Conservation (phyloP, 2,329 filamentous ascomycete genomes). For the Botrytis pseudocinerea region DNA sequence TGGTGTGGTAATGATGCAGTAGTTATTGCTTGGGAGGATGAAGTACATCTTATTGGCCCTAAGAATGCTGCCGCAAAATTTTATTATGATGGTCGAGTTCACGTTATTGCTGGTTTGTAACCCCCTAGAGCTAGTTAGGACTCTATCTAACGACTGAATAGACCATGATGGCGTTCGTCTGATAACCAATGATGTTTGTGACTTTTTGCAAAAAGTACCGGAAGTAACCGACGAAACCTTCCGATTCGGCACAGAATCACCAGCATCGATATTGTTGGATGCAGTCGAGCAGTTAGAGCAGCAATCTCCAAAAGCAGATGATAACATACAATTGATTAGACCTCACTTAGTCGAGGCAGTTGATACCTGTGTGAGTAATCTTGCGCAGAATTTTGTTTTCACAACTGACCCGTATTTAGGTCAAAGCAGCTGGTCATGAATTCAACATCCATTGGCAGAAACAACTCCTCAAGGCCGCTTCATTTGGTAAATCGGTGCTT, state of each 20-base stretch:
- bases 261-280: slow-evolving; percentile 90
- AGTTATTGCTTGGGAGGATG: slow-evolving; percentile 94
- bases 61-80: slow-evolving; percentile 74
- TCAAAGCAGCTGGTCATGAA: slow-evolving; percentile 90
- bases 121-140: background rate
- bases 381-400: background rate
- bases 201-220: slow-evolving; percentile 94
- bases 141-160: slow-evolving; percentile 36
- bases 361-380: slow-evolving; percentile 67
- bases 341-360: slow-evolving; percentile 88
- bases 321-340: slow-evolving; percentile 93
- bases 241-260: slow-evolving; percentile 80
- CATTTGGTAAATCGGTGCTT: slow-evolving; percentile 94
- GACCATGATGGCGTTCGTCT: slow-evolving; percentile 83
- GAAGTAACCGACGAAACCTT: slow-evolving; percentile 87
- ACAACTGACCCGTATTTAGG: slow-evolving; percentile 34
- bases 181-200: slow-evolving; percentile 90
- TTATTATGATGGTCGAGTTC: slow-evolving; percentile 88
- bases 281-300: slow-evolving; percentile 88
- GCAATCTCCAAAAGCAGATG: slow-evolving; percentile 94
- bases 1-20: slow-evolving; percentile 97
- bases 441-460: slow-evolving; percentile 93
- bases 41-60: slow-evolving; percentile 89
- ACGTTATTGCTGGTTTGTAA: slow-evolving; percentile 74
- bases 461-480: slow-evolving; percentile 90